These are phyloP conservation scores for Tribonema minus DNA, from an alignment of 108 stramenopile species.

Conservation along the genomic window DNA sequence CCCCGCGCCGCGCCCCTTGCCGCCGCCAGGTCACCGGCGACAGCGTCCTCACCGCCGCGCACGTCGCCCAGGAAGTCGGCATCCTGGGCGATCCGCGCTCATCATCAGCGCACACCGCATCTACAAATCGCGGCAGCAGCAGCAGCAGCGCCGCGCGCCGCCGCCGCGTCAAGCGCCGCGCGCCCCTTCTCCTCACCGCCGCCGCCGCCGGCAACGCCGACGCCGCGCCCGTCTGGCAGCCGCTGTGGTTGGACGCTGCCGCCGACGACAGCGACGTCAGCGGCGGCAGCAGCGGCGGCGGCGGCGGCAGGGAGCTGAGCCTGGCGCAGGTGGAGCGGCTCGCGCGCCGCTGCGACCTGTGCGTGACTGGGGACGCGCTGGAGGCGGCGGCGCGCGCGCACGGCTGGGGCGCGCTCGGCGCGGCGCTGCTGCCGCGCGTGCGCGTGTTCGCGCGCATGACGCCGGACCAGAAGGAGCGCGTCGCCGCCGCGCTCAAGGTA, in stretches of 20 bases:
- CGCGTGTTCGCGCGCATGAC: constrained; percentile 91
- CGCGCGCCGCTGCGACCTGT: constrained; percentile 70
- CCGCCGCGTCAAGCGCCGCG: neutral
- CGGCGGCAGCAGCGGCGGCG: neutral
- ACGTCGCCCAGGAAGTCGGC: constrained; percentile 74
- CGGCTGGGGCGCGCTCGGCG: constrained; percentile 48
- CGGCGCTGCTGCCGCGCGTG: constrained; percentile 65
- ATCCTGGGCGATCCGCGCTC: neutral
- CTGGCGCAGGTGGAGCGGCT: constrained; percentile 57
- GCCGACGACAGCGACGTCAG: neutral
- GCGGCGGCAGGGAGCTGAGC: neutral
- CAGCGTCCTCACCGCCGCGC: constrained; percentile 77
- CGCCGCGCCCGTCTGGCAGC: neutral
- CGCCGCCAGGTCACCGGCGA: constrained; percentile 98
- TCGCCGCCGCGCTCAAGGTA: constrained; percentile 59
- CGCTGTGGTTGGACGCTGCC: neutral
- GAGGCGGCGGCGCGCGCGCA: constrained; percentile 70
- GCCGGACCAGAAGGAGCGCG: constrained; percentile 88
- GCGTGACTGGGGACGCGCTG: constrained; percentile 74
- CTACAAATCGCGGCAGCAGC: neutral
- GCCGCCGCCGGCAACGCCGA: neutral
- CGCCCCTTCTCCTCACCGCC: neutral
- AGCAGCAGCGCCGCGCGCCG: neutral
- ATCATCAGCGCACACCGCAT: no score
- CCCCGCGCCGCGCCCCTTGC: no score